Percentiles rank a stretch among this genome's conserved stretches.
phyloP scores from a whole-genome alignment of 345 rosid species.

The Anacardium occidentale region DNA sequence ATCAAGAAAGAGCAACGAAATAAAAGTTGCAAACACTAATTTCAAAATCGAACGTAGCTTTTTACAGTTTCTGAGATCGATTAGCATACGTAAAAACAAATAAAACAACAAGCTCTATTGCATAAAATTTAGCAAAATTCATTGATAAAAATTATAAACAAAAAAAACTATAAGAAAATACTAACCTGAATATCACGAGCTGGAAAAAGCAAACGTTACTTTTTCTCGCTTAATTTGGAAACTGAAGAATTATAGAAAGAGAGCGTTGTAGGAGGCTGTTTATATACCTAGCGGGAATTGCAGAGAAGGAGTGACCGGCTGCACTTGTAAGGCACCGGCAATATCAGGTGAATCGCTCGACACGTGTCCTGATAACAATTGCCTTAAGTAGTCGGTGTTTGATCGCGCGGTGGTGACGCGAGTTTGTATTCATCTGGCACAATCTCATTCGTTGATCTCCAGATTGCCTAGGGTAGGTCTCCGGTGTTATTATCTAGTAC shows the following conservation, averaged over 20 bases:
- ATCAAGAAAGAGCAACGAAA: slow-evolving; percentile 19
- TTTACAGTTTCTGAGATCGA: slow-evolving; percentile 26
- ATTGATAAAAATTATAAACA: not conserved
- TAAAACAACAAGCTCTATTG: not conserved
- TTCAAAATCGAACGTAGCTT: slow-evolving; percentile 10
- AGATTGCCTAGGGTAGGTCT: slow-evolving; percentile 22
- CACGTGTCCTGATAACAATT: slow-evolving; percentile 31
- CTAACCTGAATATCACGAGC: slow-evolving; percentile 42
- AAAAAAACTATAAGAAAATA: slow-evolving; percentile 10
- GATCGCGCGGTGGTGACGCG: slow-evolving; percentile 35
- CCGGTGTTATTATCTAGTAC: not conserved
- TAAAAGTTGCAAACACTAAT: not conserved
- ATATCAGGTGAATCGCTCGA: not conserved
- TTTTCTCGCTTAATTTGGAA: slow-evolving; percentile 24
- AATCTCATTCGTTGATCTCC: not conserved
- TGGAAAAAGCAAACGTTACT: slow-evolving; percentile 36
- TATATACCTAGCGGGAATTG: slow-evolving; percentile 58
- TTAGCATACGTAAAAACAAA: slow-evolving; percentile 13
- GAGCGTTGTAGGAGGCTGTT: slow-evolving; percentile 23
- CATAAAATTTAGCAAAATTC: not conserved
- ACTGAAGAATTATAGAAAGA: slow-evolving; percentile 12
- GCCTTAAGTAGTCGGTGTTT: slow-evolving; percentile 26
- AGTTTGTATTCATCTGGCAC: slow-evolving; percentile 24
- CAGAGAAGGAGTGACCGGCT: slow-evolving; percentile 37
- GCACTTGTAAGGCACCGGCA: slow-evolving; percentile 32